Percentiles rank a stretch among this genome's conserved stretches.
phyloP scores from a whole-genome alignment of 1,284 basidiomycete species.

The Ustilago hordei region DNA sequence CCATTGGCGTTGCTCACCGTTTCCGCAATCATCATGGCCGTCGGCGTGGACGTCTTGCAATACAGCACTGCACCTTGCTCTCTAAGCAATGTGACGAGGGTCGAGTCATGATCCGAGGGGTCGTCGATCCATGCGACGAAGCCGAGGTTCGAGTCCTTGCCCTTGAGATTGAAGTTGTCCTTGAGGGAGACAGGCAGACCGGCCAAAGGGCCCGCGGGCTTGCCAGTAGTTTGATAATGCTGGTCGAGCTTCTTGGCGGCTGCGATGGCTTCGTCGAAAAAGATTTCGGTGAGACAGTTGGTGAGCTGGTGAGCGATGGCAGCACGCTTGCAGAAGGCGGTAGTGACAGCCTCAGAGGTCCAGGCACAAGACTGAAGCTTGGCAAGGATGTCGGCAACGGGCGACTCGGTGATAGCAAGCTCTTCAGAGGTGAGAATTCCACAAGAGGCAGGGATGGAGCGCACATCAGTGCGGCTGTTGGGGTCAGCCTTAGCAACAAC shows the following conservation, averaged over 20 bases:
- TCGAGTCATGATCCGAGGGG: constrained; percentile 36
- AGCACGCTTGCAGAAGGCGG: constrained; percentile 53
- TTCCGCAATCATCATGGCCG: constrained; percentile 55
- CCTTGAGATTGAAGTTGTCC: constrained; percentile 52
- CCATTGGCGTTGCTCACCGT: constrained; percentile 50
- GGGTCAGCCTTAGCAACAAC: constrained; percentile 12
- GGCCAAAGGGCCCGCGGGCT: constrained; percentile 33
- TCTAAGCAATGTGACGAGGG: constrained; percentile 39
- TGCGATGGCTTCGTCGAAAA: constrained; percentile 44
- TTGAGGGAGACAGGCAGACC: constrained; percentile 46
- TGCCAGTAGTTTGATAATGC: constrained; percentile 13
- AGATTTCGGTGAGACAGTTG: constrained; percentile 52
- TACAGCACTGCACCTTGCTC: constrained; percentile 49
- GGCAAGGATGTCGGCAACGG: constrained; percentile 23
- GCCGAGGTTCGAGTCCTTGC: constrained; percentile 42
- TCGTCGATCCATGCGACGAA: constrained; percentile 50
- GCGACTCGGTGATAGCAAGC: constrained; percentile 37
- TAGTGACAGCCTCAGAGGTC: constrained; percentile 38
- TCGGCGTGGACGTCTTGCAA: constrained; percentile 52
- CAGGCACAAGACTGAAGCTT: constrained; percentile 27
- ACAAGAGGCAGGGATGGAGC: constrained; percentile 30
- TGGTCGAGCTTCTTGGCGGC: constrained; percentile 27
- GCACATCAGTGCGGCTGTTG: constrained; percentile 31
- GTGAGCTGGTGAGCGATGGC: constrained; percentile 55
- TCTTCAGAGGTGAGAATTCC: constrained; percentile 37